phyloP scores from a whole-genome alignment of 1,284 basidiomycete species.

The Phenoliferia sp. region DNA sequence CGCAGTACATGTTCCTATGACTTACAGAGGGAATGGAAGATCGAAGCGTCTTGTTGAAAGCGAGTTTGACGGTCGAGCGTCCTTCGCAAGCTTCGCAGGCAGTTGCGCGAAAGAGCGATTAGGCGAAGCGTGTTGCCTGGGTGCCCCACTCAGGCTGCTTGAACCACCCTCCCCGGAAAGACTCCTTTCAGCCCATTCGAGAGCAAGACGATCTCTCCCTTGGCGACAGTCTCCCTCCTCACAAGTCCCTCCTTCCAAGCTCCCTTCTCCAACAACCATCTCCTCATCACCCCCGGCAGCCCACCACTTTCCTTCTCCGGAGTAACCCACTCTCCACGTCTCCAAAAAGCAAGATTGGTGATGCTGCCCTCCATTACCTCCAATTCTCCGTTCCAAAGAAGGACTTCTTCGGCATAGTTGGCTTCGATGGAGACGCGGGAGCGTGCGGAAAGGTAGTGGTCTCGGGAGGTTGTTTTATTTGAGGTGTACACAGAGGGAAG shows the following conservation, averaged over 20 bases:
- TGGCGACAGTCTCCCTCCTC: not conserved
- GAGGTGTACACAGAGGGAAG: not conserved
- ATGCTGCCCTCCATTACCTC: not conserved
- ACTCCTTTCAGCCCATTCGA: not conserved
- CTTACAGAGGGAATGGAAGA: no score
- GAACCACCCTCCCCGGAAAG: not conserved
- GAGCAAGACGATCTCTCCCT: not conserved
- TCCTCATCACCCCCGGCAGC: not conserved
- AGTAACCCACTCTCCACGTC: not conserved
- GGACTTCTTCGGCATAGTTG: not conserved
- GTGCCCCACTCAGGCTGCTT: not conserved
- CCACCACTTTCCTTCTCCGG: not conserved
- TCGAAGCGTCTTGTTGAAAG: no score
- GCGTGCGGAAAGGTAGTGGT: not conserved
- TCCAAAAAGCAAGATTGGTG: not conserved
- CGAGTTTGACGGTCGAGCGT: no score
- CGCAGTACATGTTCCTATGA: no score
- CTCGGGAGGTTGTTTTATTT: not conserved
- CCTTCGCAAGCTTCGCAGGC: no score
- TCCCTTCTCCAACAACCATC: not conserved
- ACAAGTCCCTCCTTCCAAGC: not conserved
- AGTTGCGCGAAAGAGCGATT: no score
- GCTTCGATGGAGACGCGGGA: not conserved
- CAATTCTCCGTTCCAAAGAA: not conserved
- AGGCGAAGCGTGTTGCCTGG: no score